These are phyloP conservation scores for Chlamydomonas reinhardtii DNA, from an alignment of 163 green algal genomes.

Conservation along the genomic window DNA sequence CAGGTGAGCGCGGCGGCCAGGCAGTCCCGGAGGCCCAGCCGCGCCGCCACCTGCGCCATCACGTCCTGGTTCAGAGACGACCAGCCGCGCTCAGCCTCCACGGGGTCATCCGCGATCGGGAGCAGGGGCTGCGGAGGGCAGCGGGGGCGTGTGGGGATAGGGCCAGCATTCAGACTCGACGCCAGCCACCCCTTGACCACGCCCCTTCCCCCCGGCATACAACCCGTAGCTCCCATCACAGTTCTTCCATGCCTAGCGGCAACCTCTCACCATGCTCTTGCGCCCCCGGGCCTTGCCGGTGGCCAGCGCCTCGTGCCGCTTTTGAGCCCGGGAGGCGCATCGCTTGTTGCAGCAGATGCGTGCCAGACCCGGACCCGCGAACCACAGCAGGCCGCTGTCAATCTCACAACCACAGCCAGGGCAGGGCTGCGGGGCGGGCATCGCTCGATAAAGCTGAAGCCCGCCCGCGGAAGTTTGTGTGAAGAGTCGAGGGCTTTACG, in stretches of 20 bases:
- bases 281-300: background rate
- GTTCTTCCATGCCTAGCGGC: background rate
- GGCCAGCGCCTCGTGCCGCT: slow-evolving; percentile 2
- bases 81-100: slow-evolving; percentile 9
- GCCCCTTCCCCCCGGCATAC: too few relatives aligned
- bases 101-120: background rate
- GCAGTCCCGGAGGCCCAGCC: background rate
- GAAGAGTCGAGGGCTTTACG: too few relatives aligned
- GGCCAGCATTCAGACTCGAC: too few relatives aligned
- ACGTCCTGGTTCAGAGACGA: background rate
- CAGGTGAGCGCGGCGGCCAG: slow-evolving; percentile 13
- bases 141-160: too few relatives aligned
- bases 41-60: background rate
- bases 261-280: background rate
- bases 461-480: too few relatives aligned
- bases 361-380: background rate
- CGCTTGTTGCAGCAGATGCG: slow-evolving; percentile 25
- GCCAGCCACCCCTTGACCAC: too few relatives aligned
- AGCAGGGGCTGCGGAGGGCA: background rate
- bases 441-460: background rate
- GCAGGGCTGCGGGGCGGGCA: background rate
- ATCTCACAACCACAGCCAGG: slow-evolving; percentile 18
- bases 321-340: background rate
- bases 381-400: background rate
- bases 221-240: too few relatives aligned